Evolutionary conservation across 1,284 basidiomycete species (phyloP), one percentile per base, ranked within the genome.

Genomic region (Boletus smithii): DNA sequence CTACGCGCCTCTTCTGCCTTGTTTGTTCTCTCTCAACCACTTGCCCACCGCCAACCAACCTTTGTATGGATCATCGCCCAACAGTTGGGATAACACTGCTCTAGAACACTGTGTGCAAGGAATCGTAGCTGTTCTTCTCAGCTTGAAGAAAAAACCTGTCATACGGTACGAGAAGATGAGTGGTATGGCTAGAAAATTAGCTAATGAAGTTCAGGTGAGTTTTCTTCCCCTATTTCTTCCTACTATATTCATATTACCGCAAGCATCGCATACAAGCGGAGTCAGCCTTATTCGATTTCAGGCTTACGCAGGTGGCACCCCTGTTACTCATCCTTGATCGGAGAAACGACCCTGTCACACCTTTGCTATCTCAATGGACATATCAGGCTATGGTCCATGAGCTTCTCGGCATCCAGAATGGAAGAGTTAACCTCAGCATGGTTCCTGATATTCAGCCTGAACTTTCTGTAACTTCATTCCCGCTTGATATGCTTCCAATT

Each of bases 311-410:
- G 69, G 78, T 86, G 8, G 76, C 86, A 2, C 88, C 89, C 9
- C 61, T 90, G 33, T 70, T 91, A 16, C 75, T 91, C 42, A 87
- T 90, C 54, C 74, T 91, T 48, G 97, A 99, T 71, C 80, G 97
- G 47, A 76, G 95, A 53, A 97, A 97, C 68, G 97, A 99, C 65
- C 97, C 97, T 3, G 93, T 99, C 13, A 99, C 97, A 0, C 97
- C 97, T 4, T 71, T 99, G n/a, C 76, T 99, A 23, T 91, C 91
- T 1, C 97, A 97, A 68, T 99, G 97, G 97, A 99, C 97, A 11
- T 99, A 99, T 70, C 95, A 99, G 68, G 97, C 97, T 1, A 98
- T 99, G 95, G 95, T 98, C 0, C 97, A 99, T 62, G 97, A 99
- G 66, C 74, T 97, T 10, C 72, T 99, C 9, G 91, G 91, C 0